These are phyloP conservation scores for Amanita pseudoporphyria DNA, from an alignment of 768 basidiomycete genomes.

Conservation along the genomic window DNA sequence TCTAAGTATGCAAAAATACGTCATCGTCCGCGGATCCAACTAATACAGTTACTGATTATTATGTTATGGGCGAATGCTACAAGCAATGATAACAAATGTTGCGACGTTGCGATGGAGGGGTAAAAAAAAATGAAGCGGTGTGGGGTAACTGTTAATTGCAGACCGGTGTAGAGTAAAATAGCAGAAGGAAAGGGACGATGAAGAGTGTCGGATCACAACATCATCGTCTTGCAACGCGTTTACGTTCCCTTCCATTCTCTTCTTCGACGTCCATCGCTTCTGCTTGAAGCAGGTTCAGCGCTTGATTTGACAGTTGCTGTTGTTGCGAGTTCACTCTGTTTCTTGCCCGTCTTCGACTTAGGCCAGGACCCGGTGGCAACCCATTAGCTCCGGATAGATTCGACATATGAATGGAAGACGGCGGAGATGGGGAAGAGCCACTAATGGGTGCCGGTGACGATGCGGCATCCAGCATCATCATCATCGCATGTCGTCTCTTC, in stretches of 20 bases:
- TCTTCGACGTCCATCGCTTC: constrained; percentile 74
- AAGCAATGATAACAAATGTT: too few relatives aligned
- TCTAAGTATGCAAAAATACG: too few relatives aligned
- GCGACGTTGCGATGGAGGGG: too few relatives aligned
- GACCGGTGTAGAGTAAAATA: too few relatives aligned
- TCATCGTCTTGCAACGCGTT: constrained; percentile 61
- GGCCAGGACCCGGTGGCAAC: constrained; percentile 11
- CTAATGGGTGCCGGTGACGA: constrained; percentile 28
- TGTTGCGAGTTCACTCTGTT: constrained; percentile 20
- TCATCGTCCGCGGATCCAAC: too few relatives aligned
- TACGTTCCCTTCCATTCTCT: constrained; percentile 56
- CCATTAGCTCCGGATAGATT: constrained; percentile 13
- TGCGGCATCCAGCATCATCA: constrained; percentile 64
- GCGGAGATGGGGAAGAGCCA: constrained; percentile 13
- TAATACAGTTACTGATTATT: too few relatives aligned
- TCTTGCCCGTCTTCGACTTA: constrained; percentile 47
- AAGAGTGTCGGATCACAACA: too few relatives aligned
- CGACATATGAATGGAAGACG: constrained; percentile 10
- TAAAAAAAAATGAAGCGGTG: too few relatives aligned
- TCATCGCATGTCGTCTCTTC: constrained; percentile 70
- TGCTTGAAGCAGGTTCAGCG: constrained; percentile 24
- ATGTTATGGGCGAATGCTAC: too few relatives aligned
- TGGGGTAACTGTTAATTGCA: too few relatives aligned
- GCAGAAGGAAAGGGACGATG: too few relatives aligned
- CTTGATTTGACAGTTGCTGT: constrained; percentile 29